A percentile compares a stretch with the other conserved stretches of the same genome.
phyloP scores from a whole-genome alignment of 257 asterid genomes.

The Ophiorrhiza pumila region DNA sequence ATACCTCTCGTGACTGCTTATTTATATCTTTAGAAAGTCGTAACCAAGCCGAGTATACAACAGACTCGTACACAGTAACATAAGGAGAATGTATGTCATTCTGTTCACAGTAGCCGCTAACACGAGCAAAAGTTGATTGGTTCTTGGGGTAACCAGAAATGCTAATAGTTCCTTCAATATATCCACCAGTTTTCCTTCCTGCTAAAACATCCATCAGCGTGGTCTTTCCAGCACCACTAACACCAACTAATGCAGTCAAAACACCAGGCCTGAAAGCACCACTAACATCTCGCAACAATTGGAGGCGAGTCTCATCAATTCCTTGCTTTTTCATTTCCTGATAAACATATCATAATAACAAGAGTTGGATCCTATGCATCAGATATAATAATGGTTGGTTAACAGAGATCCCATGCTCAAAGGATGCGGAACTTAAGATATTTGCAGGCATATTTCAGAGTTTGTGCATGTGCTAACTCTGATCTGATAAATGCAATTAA shows the following conservation, averaged over 20 bases:
- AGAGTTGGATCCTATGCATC: neutral
- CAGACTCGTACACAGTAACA: constrained; percentile 79
- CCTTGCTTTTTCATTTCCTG: constrained; percentile 83
- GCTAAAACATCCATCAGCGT: constrained; percentile 91
- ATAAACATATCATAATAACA: constrained; percentile 11
- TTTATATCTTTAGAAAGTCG: constrained; percentile 75
- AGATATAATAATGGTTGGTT: neutral
- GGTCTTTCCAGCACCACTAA: constrained; percentile 94
- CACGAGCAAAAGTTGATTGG: constrained; percentile 79
- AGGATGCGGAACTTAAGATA: neutral
- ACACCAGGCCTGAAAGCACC: constrained; percentile 92
- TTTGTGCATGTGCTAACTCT: neutral
- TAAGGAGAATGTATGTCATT: constrained; percentile 86
- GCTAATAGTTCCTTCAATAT: constrained; percentile 64
- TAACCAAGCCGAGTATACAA: constrained; percentile 83
- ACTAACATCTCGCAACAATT: constrained; percentile 64
- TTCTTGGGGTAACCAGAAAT: constrained; percentile 88
- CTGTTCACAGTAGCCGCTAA: constrained; percentile 89
- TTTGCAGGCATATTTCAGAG: neutral
- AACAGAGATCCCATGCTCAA: neutral
- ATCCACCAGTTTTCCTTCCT: constrained; percentile 81
- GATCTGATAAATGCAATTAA: neutral
- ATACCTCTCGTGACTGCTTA: constrained; percentile 51
- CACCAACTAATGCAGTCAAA: constrained; percentile 80
- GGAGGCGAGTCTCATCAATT: constrained; percentile 67